Base-by-base conservation (phyloP, 768 basidiomycete genomes). In the Boletus pseudo-olivaceus region DNA sequence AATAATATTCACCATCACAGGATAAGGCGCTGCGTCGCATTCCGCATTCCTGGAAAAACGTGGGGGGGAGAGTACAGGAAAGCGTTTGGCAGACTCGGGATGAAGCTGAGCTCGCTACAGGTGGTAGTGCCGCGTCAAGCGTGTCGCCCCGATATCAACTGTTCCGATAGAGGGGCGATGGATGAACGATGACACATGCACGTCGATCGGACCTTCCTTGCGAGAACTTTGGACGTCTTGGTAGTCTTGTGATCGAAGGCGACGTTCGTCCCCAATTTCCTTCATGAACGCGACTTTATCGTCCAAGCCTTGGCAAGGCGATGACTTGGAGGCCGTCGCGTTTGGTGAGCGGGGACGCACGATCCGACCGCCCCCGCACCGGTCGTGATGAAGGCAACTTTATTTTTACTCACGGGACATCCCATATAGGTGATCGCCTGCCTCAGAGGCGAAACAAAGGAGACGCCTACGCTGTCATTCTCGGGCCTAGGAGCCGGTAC, bases 331-430 rank as follows among this genome's bases (percentile, higher is more conserved):
- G 29, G 29, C 8, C 29, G 6, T 29, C 29, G 29, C 29, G 6
- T 7, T 7, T 29, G 29, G 29, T 7, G 29, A 29, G 29, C 29
- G 29, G 45, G 17, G 27, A 53, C 51, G 38, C 20, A 47, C 40
- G 45, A 56, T 42, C 45, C 51, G 26, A 47, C 51, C 14, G 34
- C 45, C 23, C 51, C 55, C 12, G 51, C 33, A 10, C 55, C 45
- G 1, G 34, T 34, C 8, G 55, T 56, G 3, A 54, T 35, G 51
- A 56, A 56, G 15, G 44, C 45, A 4, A 55, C 29, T 29, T 29
- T 29, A n/a, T 29, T 29, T 29, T 7, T 29, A 29, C 29, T 29
- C 29, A 7, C 29, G 6, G 29, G 5, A 29, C 29, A 29, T 29
- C 29, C 29, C 29, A 7, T 29, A 29, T 5, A 15, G 10, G 23